Percentiles rank a stretch among this genome's conserved stretches.
phyloP scores from a whole-genome alignment of 2,329 filamentous ascomycete species.

The Paraphaeosphaeria sporulosa region DNA sequence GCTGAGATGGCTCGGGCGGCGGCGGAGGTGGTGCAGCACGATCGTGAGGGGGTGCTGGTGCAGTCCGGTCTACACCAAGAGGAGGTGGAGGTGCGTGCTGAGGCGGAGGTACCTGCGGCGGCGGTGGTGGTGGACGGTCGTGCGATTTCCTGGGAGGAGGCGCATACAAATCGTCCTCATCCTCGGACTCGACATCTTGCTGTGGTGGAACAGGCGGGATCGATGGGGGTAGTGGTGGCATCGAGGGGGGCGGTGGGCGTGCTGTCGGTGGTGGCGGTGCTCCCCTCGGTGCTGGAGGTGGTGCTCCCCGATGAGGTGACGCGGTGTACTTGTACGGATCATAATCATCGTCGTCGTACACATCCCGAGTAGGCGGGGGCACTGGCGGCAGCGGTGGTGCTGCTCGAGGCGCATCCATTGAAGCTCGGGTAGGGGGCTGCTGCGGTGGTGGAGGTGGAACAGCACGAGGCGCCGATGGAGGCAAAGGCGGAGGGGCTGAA shows the following conservation, averaged over 20 bases:
- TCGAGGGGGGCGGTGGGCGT: slow-evolving; percentile 43
- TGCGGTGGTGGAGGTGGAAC: slow-evolving; percentile 65
- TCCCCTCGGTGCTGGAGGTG: slow-evolving; percentile 38
- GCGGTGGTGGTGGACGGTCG: slow-evolving; percentile 45
- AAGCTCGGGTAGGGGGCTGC: slow-evolving; percentile 64
- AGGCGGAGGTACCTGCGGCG: slow-evolving; percentile 46
- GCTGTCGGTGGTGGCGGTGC: slow-evolving; percentile 39
- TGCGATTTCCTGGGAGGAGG: slow-evolving; percentile 47
- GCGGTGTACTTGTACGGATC: slow-evolving; percentile 67
- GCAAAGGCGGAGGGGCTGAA: slow-evolving; percentile 43
- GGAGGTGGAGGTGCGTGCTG: slow-evolving; percentile 46
- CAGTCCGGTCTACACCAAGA: slow-evolving; percentile 38
- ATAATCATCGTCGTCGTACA: slow-evolving; percentile 67
- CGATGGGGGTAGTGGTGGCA: slow-evolving; percentile 47
- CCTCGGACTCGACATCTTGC: slow-evolving; percentile 41
- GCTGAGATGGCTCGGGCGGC: slow-evolving; percentile 51
- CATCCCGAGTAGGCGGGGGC: slow-evolving; percentile 68
- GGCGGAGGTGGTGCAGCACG: slow-evolving; percentile 53
- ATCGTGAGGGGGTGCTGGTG: slow-evolving; percentile 47
- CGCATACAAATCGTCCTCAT: slow-evolving; percentile 49
- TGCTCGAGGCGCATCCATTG: slow-evolving; percentile 73
- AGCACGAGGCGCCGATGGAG: slow-evolving; percentile 49
- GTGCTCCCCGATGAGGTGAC: slow-evolving; percentile 46
- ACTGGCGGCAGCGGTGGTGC: slow-evolving; percentile 72
- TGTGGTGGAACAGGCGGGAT: slow-evolving; percentile 37